Evolutionary conservation across 495 filamentous ascomycete species (phyloP), one percentile per base, ranked within the genome.

Genomic region (Penicillium chermesinum): DNA sequence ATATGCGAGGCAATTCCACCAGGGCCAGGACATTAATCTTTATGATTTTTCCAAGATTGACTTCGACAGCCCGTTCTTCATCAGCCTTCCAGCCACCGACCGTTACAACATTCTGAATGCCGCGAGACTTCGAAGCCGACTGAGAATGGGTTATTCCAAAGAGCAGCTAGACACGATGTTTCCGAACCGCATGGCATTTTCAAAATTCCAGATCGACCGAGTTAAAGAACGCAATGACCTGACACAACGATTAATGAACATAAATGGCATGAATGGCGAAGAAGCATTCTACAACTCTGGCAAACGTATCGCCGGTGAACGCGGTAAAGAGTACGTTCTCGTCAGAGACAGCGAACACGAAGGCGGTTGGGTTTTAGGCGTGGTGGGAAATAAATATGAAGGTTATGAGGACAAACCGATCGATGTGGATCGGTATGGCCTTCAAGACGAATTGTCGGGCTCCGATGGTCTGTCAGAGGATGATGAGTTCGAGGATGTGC

Each of bases 1-100:
- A 44, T 98, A 97, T 62, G 89, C 93, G 2, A 71, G 83, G 46
- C 90, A 96, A 55, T 97, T 96, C 53, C 80, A 95, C 53, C 83
- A 80, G 48, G 93, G 91, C 30, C 93, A 96, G 65, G 91, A 96
- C 69, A 87, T 98, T 66, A 95, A 94, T 58, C 71, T 96, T n/a
- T 96, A 96, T 61, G 93, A 98, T 64, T 97, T 96, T 54, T 91
- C 86, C 48, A 97, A 97, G 64, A 98, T 98, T 48, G 94, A 98
- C 66, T 98, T 96, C 55, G 87, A 95, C 54, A 84, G 88, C 44
- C 78, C 87, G 13, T 97, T 98, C 67, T 98, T 98, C 65, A 75
- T 83, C 59, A 94, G 88, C 59, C 68, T 98, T 36, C 93, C 93
- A 1, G 80, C 88, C 7, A 86, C 81, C 2, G 93, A 98, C 72